Evolutionary conservation across 208 protist genomes (phyloP).

Genomic region (Trypanosoma conorhini): DNA sequence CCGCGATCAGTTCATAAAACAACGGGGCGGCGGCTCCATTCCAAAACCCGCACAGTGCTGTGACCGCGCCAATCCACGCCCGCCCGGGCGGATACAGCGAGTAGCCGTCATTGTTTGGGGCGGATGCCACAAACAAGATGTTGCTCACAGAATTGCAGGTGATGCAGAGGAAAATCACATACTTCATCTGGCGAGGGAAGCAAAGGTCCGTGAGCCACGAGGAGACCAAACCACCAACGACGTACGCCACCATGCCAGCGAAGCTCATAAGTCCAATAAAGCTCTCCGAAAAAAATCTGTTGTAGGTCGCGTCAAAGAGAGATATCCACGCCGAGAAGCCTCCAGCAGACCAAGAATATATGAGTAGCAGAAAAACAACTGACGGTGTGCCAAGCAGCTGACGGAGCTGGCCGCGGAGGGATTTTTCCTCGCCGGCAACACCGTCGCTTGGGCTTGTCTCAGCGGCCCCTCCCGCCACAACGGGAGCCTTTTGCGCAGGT

Average conservation of each 20-base stretch:
- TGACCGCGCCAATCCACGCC: slow-evolving; percentile 70
- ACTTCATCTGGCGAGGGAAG: slow-evolving; percentile 88
- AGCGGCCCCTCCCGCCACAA: background rate
- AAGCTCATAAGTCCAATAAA: slow-evolving; percentile 90
- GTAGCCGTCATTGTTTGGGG: slow-evolving; percentile 76
- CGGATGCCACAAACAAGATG: slow-evolving; percentile 78
- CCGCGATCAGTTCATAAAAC: slow-evolving; percentile 84
- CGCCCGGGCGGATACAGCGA: slow-evolving; percentile 67
- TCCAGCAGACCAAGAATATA: slow-evolving; percentile 86
- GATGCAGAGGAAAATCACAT: slow-evolving; percentile 88
- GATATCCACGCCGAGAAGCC: slow-evolving; percentile 86
- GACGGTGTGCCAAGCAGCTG: slow-evolving; percentile 60
- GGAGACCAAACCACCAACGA: slow-evolving; percentile 70
- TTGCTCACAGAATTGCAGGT: slow-evolving; percentile 78
- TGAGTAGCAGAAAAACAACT: slow-evolving; percentile 70
- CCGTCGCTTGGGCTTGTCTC: slow-evolving; percentile 24
- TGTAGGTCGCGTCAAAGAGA: slow-evolving; percentile 79
- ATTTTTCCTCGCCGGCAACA: slow-evolving; percentile 37
- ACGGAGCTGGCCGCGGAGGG: slow-evolving; percentile 53
- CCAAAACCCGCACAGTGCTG: slow-evolving; percentile 81
- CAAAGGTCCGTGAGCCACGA: slow-evolving; percentile 80
- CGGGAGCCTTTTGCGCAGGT: slow-evolving; percentile 38
- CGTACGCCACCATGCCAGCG: slow-evolving; percentile 77
- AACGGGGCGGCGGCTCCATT: slow-evolving; percentile 86
- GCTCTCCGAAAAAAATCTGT: slow-evolving; percentile 50